Percentiles rank a stretch among this genome's conserved stretches.
These are phyloP conservation scores for Herpetomonas samuelpessoai DNA, from an alignment of 208 protist genomes.

Conservation along the genomic window DNA sequence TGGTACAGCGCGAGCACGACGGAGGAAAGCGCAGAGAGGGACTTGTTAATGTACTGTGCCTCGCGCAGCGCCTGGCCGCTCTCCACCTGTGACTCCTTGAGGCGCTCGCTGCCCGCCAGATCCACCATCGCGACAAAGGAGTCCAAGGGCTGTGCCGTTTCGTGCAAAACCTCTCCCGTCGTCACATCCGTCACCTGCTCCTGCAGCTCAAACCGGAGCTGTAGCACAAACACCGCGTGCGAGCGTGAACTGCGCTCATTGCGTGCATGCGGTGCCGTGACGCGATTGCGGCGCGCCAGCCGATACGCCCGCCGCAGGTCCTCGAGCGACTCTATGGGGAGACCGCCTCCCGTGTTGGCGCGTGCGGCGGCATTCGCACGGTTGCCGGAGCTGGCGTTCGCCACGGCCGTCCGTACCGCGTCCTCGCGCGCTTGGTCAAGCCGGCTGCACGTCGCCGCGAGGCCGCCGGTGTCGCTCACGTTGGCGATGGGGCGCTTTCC, in stretches of 20 bases:
- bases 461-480: conserved; percentile 66
- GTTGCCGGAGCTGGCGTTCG: neutral
- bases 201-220: conserved; percentile 69
- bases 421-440: conserved; percentile 39
- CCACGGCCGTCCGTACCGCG: conserved; percentile 10
- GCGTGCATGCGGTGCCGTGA: conserved; percentile 57
- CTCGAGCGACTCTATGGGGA: conserved; percentile 50
- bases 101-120: conserved; percentile 96
- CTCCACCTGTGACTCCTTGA: conserved; percentile 88
- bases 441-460: conserved; percentile 58
- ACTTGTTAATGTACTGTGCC: conserved; percentile 93
- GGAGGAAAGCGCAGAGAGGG: conserved; percentile 80
- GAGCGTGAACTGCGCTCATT: conserved; percentile 86
- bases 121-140: conserved; percentile 95
- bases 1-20: conserved; percentile 82
- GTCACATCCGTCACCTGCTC: conserved; percentile 2
- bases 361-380: neutral
- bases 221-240: conserved; percentile 85
- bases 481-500: conserved; percentile 56
- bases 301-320: conserved; percentile 67
- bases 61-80: conserved; percentile 62
- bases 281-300: conserved; percentile 68
- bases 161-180: conserved; percentile 4
- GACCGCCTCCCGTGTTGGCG: conserved; percentile 42
- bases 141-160: conserved; percentile 26